These are phyloP conservation scores for Apiotrichum laibachii DNA, from an alignment of 1,284 basidiomycete genomes.

Conservation along the genomic window DNA sequence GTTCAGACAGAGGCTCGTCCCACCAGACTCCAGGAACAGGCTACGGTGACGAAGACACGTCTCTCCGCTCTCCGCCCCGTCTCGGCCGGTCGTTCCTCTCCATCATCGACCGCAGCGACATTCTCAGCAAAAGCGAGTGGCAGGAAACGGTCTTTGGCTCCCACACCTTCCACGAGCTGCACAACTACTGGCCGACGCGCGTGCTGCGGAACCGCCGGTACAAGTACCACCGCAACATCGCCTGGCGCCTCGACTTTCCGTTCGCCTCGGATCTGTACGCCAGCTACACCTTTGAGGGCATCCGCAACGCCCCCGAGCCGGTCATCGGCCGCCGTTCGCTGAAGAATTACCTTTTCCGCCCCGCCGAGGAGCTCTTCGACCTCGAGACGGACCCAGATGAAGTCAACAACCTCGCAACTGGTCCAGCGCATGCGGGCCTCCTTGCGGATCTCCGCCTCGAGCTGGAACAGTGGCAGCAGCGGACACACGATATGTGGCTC, in stretches of 20 bases:
- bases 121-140: constrained; percentile 13
- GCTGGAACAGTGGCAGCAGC: constrained; percentile 25
- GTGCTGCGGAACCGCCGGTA: constrained; percentile 20
- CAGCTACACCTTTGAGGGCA: constrained; percentile 19
- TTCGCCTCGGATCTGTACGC: constrained; percentile 30
- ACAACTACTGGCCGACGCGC: constrained; percentile 31
- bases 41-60: neutral
- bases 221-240: constrained; percentile 33
- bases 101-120: constrained; percentile 8
- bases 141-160: constrained; percentile 26
- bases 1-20: neutral
- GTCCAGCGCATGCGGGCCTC: constrained; percentile 9
- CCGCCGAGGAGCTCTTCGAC: constrained; percentile 27
- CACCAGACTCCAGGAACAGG: neutral
- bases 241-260: constrained; percentile 30
- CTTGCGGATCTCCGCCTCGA: constrained; percentile 11
- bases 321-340: constrained; percentile 22
- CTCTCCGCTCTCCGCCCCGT: constrained; percentile 9
- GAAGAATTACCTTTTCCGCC: constrained; percentile 20
- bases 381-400: constrained; percentile 26
- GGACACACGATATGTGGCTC: constrained; percentile 25
- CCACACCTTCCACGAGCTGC: constrained; percentile 30
- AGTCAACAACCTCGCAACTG: constrained; percentile 23
- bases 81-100: constrained; percentile 24
- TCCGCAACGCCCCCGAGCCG: constrained; percentile 14